A percentile compares a stretch with the other conserved stretches of the same genome.
Evolutionary conservation across 129 eudicot genomes (phyloP).

Genomic region (Arctium minus): DNA sequence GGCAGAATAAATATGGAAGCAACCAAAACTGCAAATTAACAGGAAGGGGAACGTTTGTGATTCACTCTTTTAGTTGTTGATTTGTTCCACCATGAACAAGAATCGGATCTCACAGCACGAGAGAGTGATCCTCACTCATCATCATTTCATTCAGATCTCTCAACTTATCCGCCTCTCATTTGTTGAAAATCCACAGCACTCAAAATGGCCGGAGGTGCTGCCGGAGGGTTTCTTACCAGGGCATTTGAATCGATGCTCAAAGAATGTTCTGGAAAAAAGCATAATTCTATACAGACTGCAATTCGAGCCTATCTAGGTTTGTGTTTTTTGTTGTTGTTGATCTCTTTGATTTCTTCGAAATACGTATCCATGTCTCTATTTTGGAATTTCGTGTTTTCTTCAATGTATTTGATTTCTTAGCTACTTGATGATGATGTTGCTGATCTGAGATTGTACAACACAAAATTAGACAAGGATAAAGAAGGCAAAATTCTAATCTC

Average conservation of each 20-base stretch:
- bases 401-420: neutral
- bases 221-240: constrained; percentile 85
- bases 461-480: neutral
- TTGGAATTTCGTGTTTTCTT: neutral
- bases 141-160: constrained; percentile 15
- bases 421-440: neutral
- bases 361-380: neutral
- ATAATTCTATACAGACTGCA: constrained; percentile 47
- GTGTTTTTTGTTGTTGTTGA: neutral
- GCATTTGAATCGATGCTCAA: constrained; percentile 93
- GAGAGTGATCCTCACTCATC: constrained; percentile 21
- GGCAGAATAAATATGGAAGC: constrained; percentile 16
- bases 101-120: constrained; percentile 29
- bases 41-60: constrained; percentile 29
- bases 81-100: constrained; percentile 32
- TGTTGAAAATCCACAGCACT: neutral
- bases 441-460: neutral
- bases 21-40: constrained; percentile 34
- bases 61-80: constrained; percentile 30
- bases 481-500: neutral
- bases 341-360: neutral
- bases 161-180: constrained; percentile 3
- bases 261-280: constrained; percentile 75
- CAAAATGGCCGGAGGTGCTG: constrained; percentile 73
- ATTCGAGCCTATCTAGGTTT: constrained; percentile 71